phyloP scores from a whole-genome alignment of 2,329 filamentous ascomycete genomes.

The Acrocalymma vagum region DNA sequence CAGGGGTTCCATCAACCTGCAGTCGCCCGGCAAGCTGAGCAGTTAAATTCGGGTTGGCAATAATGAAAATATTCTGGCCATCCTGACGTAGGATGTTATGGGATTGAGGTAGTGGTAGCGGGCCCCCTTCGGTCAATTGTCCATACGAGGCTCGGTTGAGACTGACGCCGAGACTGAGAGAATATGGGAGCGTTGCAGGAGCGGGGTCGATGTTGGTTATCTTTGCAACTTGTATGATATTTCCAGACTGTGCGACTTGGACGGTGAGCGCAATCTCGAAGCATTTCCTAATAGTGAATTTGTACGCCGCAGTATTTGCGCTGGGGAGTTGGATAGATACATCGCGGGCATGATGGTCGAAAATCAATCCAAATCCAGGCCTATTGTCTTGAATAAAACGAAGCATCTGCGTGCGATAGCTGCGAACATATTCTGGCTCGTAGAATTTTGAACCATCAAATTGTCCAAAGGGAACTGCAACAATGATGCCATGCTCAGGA shows the following conservation, averaged over 20 bases:
- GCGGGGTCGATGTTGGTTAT: conserved; percentile 2
- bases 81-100: conserved; percentile 5
- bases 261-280: conserved; percentile 7
- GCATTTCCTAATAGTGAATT: conserved; percentile 1
- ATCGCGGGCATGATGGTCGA: not conserved
- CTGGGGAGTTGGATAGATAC: conserved; percentile 8
- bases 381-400: conserved; percentile 9
- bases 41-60: conserved; percentile 7
- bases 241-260: conserved; percentile 2
- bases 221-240: conserved; percentile 4
- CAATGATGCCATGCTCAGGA: conserved; percentile 13
- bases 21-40: conserved; percentile 5
- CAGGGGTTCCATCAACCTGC: conserved; percentile 3
- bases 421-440: conserved; percentile 13
- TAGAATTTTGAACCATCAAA: conserved; percentile 15
- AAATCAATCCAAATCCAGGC: conserved; percentile 15
- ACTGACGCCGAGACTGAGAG: conserved; percentile 5
- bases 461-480: conserved; percentile 12
- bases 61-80: not conserved
- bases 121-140: conserved; percentile 17
- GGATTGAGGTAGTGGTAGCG: conserved; percentile 12
- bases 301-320: conserved; percentile 9
- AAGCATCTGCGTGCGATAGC: conserved; percentile 16
- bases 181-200: conserved; percentile 2
- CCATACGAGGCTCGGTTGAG: conserved; percentile 19